Percentiles rank a stretch among this genome's conserved stretches.
Conservation (phyloP, 2,329 filamentous ascomycete species). For the Coniochaeta sp. region DNA sequence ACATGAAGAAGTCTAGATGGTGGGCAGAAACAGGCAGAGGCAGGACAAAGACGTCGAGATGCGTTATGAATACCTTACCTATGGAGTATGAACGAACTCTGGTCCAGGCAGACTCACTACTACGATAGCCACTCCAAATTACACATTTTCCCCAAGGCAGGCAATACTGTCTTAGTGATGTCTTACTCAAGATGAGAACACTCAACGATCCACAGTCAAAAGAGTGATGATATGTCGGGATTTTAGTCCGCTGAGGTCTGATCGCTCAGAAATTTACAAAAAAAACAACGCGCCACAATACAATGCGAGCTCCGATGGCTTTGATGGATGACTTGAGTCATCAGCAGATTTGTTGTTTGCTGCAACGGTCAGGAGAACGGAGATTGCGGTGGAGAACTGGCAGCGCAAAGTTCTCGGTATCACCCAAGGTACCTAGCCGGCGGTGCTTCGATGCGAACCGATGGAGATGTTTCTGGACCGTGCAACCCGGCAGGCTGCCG, state of each 20-base stretch:
- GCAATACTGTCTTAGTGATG: neutral
- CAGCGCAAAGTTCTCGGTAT: neutral
- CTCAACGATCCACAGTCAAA: neutral
- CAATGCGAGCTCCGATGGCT: neutral
- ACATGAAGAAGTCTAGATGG: neutral
- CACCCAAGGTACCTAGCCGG: neutral
- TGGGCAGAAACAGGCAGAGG: neutral
- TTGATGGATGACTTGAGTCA: neutral
- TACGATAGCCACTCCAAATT: neutral
- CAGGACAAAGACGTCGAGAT: neutral
- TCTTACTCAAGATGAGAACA: neutral
- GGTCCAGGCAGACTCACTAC: neutral
- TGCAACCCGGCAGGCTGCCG: neutral
- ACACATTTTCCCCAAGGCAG: neutral
- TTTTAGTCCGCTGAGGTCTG: neutral
- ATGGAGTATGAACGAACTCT: neutral
- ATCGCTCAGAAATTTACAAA: neutral
- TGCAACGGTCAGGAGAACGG: conserved; percentile 18
- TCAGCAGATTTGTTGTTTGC: conserved; percentile 10
- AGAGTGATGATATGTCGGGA: neutral
- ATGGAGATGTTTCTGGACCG: neutral
- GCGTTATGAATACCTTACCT: neutral
- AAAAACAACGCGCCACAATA: neutral
- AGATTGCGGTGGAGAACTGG: conserved; percentile 10
- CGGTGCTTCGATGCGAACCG: neutral